Percentiles rank a stretch among this genome's conserved stretches.
These are phyloP conservation scores for Eimeria acervulina DNA, from an alignment of 169 alveolate genomes.

Conservation along the genomic window DNA sequence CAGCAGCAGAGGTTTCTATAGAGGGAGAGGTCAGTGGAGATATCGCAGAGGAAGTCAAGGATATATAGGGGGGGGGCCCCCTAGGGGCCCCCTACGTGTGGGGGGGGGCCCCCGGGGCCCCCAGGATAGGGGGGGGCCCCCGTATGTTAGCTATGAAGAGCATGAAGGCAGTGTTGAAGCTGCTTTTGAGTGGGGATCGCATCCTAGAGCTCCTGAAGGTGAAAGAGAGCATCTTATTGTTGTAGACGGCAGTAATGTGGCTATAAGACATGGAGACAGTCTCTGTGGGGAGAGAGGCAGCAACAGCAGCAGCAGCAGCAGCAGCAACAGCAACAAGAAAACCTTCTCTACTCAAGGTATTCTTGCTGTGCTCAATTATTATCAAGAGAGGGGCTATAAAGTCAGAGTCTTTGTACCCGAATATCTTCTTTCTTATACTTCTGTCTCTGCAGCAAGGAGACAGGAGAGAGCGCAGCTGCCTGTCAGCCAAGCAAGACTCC, in stretches of 20 bases:
- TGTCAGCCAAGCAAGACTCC: constrained; percentile 39
- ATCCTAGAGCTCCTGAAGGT: constrained; percentile 45
- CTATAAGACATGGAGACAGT: constrained; percentile 83
- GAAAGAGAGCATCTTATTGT: constrained; percentile 66
- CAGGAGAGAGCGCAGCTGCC: constrained; percentile 14
- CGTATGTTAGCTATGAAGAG: too few relatives aligned
- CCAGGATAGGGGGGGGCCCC: neutral
- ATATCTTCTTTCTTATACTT: constrained; percentile 57
- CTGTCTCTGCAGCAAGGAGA: constrained; percentile 80
- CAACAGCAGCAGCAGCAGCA: neutral
- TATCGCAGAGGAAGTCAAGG: too few relatives aligned
- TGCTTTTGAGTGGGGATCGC: constrained; percentile 1
- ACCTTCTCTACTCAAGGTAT: constrained; percentile 71
- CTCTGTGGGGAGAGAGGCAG: neutral
- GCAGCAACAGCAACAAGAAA: neutral
- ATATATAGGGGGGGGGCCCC: neutral
- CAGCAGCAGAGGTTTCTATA: neutral
- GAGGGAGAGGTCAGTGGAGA: too few relatives aligned
- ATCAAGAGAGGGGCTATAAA: constrained; percentile 56
- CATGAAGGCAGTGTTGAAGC: neutral
- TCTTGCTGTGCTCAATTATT: constrained; percentile 37
- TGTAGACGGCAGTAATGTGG: constrained; percentile 84
- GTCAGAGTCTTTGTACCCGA: constrained; percentile 84
- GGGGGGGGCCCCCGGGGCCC: too few relatives aligned
- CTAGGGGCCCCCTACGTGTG: too few relatives aligned